A percentile compares a stretch with the other conserved stretches of the same genome.
Conservation (phyloP, 1,284 basidiomycete species). For the Afroboletus lepidellus region DNA sequence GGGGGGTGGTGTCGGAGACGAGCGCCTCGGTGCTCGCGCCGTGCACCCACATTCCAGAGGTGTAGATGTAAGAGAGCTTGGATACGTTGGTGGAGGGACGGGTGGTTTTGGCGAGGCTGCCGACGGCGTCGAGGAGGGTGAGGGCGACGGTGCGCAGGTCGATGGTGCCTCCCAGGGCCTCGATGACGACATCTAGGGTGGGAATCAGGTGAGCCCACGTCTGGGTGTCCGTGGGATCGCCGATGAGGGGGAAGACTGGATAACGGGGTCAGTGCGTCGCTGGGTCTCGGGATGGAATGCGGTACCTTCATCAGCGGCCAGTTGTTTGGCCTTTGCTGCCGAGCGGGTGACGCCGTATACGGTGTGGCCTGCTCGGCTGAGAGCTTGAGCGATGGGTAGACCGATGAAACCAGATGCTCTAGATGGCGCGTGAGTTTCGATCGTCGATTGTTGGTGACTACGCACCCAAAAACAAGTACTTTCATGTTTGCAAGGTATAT, state of each 20-base stretch:
- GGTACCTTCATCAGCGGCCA: neutral
- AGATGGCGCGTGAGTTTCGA: neutral
- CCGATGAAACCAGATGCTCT: constrained; percentile 20
- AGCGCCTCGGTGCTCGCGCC: constrained; percentile 10
- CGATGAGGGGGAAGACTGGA: constrained; percentile 48
- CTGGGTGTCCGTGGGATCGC: constrained; percentile 36
- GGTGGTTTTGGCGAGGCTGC: constrained; percentile 29
- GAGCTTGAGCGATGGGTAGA: constrained; percentile 12
- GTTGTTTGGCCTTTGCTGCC: neutral
- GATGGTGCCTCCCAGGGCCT: constrained; percentile 23
- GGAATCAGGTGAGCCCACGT: constrained; percentile 35
- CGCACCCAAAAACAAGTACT: constrained; percentile 18
- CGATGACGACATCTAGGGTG: constrained; percentile 46
- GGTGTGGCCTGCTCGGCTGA: constrained; percentile 22
- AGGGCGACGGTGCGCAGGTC: constrained; percentile 20
- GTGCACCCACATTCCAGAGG: constrained; percentile 21
- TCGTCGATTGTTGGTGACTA: neutral
- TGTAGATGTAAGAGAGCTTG: constrained; percentile 19
- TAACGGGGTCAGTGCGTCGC: neutral
- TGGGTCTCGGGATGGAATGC: neutral
- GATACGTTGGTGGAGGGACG: constrained; percentile 12
- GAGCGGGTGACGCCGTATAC: constrained; percentile 19
- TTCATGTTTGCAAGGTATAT: constrained; percentile 10
- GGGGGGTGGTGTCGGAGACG: constrained; percentile 19
- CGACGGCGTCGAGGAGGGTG: constrained; percentile 37